Evolutionary conservation across 495 filamentous ascomycete species (phyloP).

Genomic region (Penicillium diatomitis): DNA sequence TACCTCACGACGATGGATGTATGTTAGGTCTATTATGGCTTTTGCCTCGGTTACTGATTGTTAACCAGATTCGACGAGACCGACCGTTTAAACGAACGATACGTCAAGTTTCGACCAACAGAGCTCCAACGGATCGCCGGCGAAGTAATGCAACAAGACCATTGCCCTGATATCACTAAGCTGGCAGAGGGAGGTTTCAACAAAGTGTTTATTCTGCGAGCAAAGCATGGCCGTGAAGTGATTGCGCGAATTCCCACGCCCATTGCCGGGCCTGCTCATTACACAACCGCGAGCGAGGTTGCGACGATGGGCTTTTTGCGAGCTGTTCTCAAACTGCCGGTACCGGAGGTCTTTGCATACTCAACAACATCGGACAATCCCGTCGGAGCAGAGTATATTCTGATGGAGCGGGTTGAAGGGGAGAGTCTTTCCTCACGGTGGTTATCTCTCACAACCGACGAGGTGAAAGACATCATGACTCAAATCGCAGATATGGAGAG

Average conservation of each 20-base stretch:
- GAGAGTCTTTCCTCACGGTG: slow-evolving; percentile 28
- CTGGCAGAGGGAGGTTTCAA: slow-evolving; percentile 6
- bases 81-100: slow-evolving; percentile 19
- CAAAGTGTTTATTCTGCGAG: slow-evolving; percentile 2
- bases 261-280: slow-evolving; percentile 24
- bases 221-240: slow-evolving; percentile 22
- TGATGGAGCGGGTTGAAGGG: slow-evolving; percentile 28
- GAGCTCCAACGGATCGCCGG: slow-evolving; percentile 24
- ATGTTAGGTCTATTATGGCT: slow-evolving; percentile 2
- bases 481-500: slow-evolving; percentile 30
- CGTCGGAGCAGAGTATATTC: slow-evolving; percentile 28
- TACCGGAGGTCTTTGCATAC: slow-evolving; percentile 21
- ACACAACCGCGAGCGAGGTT: slow-evolving; percentile 35
- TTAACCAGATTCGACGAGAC: slow-evolving; percentile 19
- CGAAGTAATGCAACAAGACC: slow-evolving; percentile 19
- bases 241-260: slow-evolving; percentile 30
- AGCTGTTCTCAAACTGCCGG: slow-evolving; percentile 22
- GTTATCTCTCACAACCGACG: slow-evolving; percentile 25
- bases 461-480: slow-evolving; percentile 27
- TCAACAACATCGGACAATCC: slow-evolving; percentile 20
- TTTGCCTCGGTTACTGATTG: slow-evolving; percentile 2
- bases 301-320: slow-evolving; percentile 34
- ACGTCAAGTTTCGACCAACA: slow-evolving; percentile 20
- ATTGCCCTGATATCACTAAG: slow-evolving; percentile 16
- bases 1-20: slow-evolving; percentile 21